These are phyloP conservation scores for Populus hybrid DNA, from an alignment of 441 rosid genomes.

Conservation along the genomic window DNA sequence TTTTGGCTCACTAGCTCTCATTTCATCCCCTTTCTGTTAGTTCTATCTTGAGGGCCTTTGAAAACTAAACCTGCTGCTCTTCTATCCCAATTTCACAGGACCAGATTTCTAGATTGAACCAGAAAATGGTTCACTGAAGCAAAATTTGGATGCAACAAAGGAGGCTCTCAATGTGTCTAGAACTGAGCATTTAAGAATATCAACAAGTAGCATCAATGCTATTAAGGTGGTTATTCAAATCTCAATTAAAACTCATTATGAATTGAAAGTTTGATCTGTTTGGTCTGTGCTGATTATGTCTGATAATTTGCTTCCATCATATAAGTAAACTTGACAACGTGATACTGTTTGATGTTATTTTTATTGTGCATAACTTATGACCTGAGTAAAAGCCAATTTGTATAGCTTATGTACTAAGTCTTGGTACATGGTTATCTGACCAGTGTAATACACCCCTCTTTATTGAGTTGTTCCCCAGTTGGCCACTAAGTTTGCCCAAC, in stretches of 20 bases:
- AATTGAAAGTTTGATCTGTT: neutral
- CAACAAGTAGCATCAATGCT: constrained; percentile 28
- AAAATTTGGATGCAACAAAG: constrained; percentile 60
- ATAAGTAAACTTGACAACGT: neutral
- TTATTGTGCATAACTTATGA: neutral
- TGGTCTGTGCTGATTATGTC: no score
- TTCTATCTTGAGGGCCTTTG: neutral
- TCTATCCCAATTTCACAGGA: constrained; percentile 43
- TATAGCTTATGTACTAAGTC: neutral
- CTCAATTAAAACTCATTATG: neutral
- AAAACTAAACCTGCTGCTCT: neutral
- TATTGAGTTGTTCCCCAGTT: neutral
- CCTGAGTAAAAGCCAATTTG: neutral
- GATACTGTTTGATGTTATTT: constrained; percentile 16
- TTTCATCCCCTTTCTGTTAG: neutral
- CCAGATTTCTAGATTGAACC: constrained; percentile 64
- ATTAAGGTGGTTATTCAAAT: constrained; percentile 32
- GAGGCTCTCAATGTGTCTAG: constrained; percentile 49
- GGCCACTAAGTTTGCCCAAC: neutral
- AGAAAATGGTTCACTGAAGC: constrained; percentile 80
- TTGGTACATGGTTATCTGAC: constrained; percentile 11
- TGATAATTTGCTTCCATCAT: no score
- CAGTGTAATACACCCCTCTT: neutral
- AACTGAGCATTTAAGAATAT: constrained; percentile 48
- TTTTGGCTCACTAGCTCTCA: neutral